Conservation (phyloP, 1,284 basidiomycete species). For the Ustilago bromivora region DNA sequence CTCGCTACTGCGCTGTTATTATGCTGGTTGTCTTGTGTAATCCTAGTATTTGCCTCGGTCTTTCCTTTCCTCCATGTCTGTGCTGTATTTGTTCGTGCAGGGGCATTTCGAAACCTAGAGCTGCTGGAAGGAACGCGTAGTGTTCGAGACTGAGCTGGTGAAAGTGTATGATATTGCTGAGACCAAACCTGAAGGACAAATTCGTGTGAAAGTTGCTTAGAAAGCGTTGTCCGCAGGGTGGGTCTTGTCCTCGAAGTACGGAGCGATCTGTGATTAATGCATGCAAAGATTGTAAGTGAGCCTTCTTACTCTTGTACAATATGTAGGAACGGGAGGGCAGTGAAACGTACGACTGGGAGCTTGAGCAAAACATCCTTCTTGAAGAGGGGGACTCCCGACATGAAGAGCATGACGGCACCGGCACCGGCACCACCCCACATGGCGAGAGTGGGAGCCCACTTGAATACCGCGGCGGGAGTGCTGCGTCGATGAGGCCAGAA, state of each 20-base stretch:
- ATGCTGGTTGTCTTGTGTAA: background rate
- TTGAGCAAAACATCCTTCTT: constrained; percentile 63
- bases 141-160: background rate
- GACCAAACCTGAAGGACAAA: constrained; percentile 2
- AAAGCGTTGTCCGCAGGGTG: constrained; percentile 54
- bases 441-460: constrained; percentile 61
- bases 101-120: too few species aligned
- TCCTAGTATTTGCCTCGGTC: background rate
- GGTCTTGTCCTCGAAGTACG: constrained; percentile 57
- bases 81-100: background rate
- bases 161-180: constrained; percentile 9
- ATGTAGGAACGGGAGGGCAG: background rate
- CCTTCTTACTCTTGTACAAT: background rate
- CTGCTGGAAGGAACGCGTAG: too few species aligned
- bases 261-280: constrained; percentile 27
- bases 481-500: background rate
- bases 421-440: constrained; percentile 63
- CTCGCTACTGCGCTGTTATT: background rate
- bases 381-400: constrained; percentile 62
- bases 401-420: constrained; percentile 61
- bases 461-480: constrained; percentile 42
- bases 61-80: background rate
- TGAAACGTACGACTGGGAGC: constrained; percentile 48
- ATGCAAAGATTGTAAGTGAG: background rate
- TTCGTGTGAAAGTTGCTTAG: constrained; percentile 20